Evolutionary conservation across 2,329 filamentous ascomycete species (phyloP), one percentile per base, ranked within the genome.

Genomic region (Cephalotrichum gorgonifer): DNA sequence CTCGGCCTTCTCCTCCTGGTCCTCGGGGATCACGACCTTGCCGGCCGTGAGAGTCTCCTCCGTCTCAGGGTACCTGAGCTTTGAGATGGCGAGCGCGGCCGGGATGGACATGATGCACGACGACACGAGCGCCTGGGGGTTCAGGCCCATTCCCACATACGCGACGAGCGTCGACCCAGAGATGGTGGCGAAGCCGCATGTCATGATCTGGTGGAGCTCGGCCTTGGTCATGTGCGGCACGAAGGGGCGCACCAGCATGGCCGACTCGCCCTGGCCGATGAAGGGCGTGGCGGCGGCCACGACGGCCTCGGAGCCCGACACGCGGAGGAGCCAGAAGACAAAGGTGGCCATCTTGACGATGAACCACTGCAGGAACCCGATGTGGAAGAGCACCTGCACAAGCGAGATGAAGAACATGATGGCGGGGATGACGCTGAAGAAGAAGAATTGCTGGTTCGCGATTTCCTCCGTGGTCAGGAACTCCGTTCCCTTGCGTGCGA

Each of bases 81-180:
- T 95, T 54, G 86, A 91, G 53, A 93, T 83, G 46, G 89, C 89
- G 14, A 96, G 75, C 3, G 88, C 94, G 1, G 89, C 89, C 0
- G 90, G 90, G 54, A 95, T 95, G 58, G 85, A 90, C 90, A 96
- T 96, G 64, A 95, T 89, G 62, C 89, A 95, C 7, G 86, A 90
- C 2, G 88, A 95, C 26, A 95, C 85, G 43, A 96, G 74, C 3
- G 87, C 89, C 63, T 94, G 85, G 1, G 86, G 74, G 64, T 89
- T 93, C 49, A 95, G 74, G 38, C 89, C 89, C 58, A 95, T 80
- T 26, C 74, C 72, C 54, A 95, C 90, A 65, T 95, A 96, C 14
- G 86, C 86, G 26, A 93, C 84, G 33, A 96, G 72, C 12, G 94
- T 87, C 58, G 83, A 88, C 53, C 90, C 90, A 12, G 89, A 86